These are phyloP conservation scores for Candida argentea DNA, from an alignment of 805 yeast species.

Conservation along the genomic window DNA sequence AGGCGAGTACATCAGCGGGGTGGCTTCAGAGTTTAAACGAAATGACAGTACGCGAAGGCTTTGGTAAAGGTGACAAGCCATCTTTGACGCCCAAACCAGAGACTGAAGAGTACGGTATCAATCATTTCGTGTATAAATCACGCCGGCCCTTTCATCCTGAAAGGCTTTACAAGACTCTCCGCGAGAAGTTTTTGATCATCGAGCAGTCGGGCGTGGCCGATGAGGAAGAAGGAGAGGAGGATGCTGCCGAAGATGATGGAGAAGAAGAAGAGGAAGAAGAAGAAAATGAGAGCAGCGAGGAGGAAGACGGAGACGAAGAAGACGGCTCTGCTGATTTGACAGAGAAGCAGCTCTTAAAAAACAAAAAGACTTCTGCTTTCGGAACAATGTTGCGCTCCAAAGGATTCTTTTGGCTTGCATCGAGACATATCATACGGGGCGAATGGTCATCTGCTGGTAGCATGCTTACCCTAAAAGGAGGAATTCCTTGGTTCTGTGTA, in stretches of 20 bases:
- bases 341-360: conserved; percentile 17
- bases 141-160: conserved; percentile 38
- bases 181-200: conserved; percentile 24
- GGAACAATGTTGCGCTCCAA: conserved; percentile 30
- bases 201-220: conserved; percentile 9
- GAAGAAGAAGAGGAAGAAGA: conserved; percentile 6
- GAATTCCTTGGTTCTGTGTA: conserved; percentile 34
- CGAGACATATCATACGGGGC: conserved; percentile 29
- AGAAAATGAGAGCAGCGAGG: conserved; percentile 6
- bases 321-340: conserved; percentile 7
- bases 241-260: conserved; percentile 6
- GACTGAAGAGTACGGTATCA: conserved; percentile 37
- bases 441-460: conserved; percentile 37
- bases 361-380: conserved; percentile 26
- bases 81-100: conserved; percentile 32
- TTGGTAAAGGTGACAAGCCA: conserved; percentile 8
- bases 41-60: conserved; percentile 23
- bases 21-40: conserved; percentile 35
- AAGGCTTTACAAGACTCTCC: conserved; percentile 24
- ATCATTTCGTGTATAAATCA: conserved; percentile 30
- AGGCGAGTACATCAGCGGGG: conserved; percentile 34
- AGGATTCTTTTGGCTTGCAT: conserved; percentile 37
- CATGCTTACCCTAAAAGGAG: conserved; percentile 31
- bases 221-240: conserved; percentile 9
- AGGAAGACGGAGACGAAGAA: conserved; percentile 6